Conservation (phyloP, 257 asterid genomes). For the Solanum gandarillasii region DNA sequence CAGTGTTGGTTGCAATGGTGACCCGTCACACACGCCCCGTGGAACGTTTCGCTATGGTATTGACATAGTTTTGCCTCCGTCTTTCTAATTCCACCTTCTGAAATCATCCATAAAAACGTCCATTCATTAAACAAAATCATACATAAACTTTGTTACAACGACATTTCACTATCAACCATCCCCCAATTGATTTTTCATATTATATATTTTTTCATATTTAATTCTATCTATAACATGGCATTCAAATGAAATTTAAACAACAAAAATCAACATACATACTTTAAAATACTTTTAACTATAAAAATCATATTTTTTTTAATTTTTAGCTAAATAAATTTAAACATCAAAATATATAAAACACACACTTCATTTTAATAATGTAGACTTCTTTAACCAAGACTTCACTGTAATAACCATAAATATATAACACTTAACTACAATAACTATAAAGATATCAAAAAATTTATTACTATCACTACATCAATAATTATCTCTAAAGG, state of each 20-base stretch:
- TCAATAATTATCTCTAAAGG: not conserved
- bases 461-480: not conserved
- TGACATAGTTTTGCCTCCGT: not conserved
- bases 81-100: not conserved
- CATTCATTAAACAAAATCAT: no score
- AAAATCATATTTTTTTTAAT: not conserved
- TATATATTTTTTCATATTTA: no score
- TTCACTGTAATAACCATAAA: no score
- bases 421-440: not conserved
- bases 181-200: not conserved
- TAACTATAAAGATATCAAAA: no score
- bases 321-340: no score
- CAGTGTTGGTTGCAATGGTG: not conserved
- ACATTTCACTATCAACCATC: no score
- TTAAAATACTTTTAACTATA: accelerated
- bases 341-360: not conserved
- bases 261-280: not conserved
- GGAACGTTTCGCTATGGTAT: not conserved
- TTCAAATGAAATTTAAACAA: not conserved
- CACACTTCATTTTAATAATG: not conserved
- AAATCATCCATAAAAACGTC: not conserved
- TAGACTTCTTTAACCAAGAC: not conserved
- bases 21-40: not conserved
- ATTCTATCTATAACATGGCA: not conserved
- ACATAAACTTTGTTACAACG: no score